Evolutionary conservation across 495 filamentous ascomycete species (phyloP), one percentile per base, ranked within the genome.

Genomic region (Hypoxylon fuscum): DNA sequence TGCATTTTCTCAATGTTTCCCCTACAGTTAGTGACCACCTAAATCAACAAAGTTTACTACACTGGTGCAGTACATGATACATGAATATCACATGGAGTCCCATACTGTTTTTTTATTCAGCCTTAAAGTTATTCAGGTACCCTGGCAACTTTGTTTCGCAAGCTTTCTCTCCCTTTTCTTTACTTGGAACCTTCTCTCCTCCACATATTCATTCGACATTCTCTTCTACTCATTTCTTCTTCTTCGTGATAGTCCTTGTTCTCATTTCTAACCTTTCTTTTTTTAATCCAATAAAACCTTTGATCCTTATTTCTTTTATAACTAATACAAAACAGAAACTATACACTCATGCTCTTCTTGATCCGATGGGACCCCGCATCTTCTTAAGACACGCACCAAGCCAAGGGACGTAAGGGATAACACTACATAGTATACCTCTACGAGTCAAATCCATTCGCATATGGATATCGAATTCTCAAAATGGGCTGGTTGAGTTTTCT

Each of bases 401-500:
- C 61, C 58, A 52, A 14, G 38, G 27, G 18, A 49, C 54, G 51
- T 47, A 68, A 59, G 55, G 51, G 48, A 58, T 50, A 52, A 52
- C 4, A 23, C 42, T 41, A 25, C 21, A n/a, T 38, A 5, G 12
- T 18, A 31, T 44, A 12, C 29, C 42, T 55, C 17, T 57, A 64
- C 34, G 43, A 15, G 15, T 14, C 23, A 49, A 32, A 42, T 27
- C 32, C 21, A 21, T 12, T 43, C 23, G 5, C 38, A 37, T 51
- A 47, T 62, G 50, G 44, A 34, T 43, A 43, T 54, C 40, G 31
- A 23, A 41, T 41, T 7, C 41, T 52, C 69, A 72, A 50, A 18
- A 81, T 81, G 78, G 77, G 78, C 57, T 64, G 79, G 56, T 64
- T 79, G 37, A 75, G 70, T 56, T 75, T 79, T 21, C 53, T 81